Evolutionary conservation across 2,329 filamentous ascomycete species (phyloP).

Genomic region (Cytospora mali): DNA sequence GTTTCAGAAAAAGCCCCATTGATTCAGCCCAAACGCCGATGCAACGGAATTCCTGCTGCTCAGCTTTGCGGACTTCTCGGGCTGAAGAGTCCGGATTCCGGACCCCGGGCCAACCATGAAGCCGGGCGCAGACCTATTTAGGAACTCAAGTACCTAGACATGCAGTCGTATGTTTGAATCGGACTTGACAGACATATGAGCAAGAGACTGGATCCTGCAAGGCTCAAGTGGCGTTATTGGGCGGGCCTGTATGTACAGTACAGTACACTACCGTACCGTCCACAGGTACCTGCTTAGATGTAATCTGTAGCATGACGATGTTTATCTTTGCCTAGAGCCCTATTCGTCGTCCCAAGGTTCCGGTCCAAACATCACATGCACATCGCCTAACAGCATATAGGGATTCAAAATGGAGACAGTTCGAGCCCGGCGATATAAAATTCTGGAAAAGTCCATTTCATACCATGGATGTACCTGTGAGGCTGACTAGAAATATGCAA

Average conservation of each 20-base stretch:
- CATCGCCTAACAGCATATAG: not conserved
- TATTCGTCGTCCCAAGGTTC: not conserved
- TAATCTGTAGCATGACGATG: not conserved
- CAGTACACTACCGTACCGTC: too few species aligned
- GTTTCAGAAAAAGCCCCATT: too few species aligned
- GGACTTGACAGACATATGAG: too few species aligned
- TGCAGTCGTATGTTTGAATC: too few species aligned
- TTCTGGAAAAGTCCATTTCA: too few species aligned
- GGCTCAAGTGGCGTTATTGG: not conserved
- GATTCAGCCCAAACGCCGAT: not conserved
- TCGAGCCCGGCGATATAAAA: not conserved
- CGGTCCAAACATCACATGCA: not conserved
- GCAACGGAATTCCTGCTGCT: not conserved
- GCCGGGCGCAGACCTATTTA: not conserved
- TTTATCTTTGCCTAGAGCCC: not conserved
- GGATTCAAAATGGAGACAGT: not conserved
- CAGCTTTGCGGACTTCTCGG: not conserved
- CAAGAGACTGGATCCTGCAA: not conserved
- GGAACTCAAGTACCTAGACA: too few species aligned
- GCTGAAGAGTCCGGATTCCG: not conserved
- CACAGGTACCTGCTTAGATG: too few species aligned
- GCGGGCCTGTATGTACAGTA: not conserved
- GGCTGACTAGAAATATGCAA: not conserved
- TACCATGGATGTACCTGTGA: too few species aligned
- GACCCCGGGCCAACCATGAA: not conserved